A percentile compares a stretch with the other conserved stretches of the same genome.
phyloP scores from a whole-genome alignment of 2,329 filamentous ascomycete species.

The Trichothecium roseum region DNA sequence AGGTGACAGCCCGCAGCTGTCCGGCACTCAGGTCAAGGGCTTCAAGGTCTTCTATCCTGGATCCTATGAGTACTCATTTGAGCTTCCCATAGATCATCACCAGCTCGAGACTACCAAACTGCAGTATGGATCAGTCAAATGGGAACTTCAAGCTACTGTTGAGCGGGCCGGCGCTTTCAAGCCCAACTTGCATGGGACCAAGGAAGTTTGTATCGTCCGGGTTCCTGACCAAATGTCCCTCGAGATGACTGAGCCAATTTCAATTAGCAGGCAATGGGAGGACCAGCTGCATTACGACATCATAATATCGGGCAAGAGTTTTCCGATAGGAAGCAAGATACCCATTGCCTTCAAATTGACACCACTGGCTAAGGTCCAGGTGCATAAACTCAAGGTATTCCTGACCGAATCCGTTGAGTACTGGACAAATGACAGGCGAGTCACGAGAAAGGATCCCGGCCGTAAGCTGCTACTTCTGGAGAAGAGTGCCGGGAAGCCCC shows the following conservation, averaged over 20 bases:
- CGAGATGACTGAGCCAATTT: constrained; percentile 87
- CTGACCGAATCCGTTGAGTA: constrained; percentile 88
- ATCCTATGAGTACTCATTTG: constrained; percentile 60
- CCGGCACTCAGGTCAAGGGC: constrained; percentile 52
- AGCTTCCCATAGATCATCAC: constrained; percentile 80
- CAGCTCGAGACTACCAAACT: constrained; percentile 83
- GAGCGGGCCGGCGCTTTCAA: constrained; percentile 86
- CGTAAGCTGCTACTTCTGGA: constrained; percentile 81
- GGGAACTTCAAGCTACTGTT: constrained; percentile 75
- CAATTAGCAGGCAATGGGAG: constrained; percentile 88
- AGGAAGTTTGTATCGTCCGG: constrained; percentile 75
- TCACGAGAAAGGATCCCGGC: constrained; percentile 74
- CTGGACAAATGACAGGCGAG: constrained; percentile 75
- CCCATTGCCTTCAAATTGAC: constrained; percentile 93
- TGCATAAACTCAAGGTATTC: constrained; percentile 84
- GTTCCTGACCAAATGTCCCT: constrained; percentile 80
- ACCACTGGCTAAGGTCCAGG: constrained; percentile 83
- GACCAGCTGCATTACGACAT: constrained; percentile 94
- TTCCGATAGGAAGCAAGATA: constrained; percentile 77
- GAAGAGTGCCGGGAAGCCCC: constrained; percentile 70
- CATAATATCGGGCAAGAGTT: constrained; percentile 90
- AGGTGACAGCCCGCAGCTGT: constrained; percentile 58
- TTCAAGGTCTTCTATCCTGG: constrained; percentile 80
- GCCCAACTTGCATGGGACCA: constrained; percentile 70
- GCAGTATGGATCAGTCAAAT: constrained; percentile 77